Conservation (phyloP, 805 yeast species). For the Candida broadrunensis region DNA sequence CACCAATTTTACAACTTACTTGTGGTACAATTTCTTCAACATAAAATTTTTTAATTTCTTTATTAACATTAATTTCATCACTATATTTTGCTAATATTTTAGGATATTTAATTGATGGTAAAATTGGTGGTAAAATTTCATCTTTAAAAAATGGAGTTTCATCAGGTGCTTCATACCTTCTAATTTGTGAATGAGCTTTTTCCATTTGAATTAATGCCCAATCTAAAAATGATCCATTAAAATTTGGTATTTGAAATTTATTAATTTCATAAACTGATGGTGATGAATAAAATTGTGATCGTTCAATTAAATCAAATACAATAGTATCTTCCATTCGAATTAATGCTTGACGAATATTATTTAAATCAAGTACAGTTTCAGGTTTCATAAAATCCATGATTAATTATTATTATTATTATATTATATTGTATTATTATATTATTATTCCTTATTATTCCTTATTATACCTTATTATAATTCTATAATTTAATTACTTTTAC, state of each 20-base stretch:
- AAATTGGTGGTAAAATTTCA: slow-evolving; percentile 59
- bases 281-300: slow-evolving; percentile 81
- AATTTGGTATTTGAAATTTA: slow-evolving; percentile 59
- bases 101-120: slow-evolving; percentile 81
- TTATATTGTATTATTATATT: too few relatives aligned
- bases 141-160: slow-evolving; percentile 86
- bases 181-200: slow-evolving; percentile 59
- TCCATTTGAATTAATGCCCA: slow-evolving; percentile 82
- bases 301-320: slow-evolving; percentile 85
- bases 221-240: slow-evolving; percentile 80
- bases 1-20: slow-evolving; percentile 63
- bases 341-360: slow-evolving; percentile 78
- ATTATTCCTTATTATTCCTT: too few relatives aligned
- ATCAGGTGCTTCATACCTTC: slow-evolving; percentile 93
- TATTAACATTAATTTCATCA: slow-evolving; percentile 72
- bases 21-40: slow-evolving; percentile 72
- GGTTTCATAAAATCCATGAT: slow-evolving; percentile 83
- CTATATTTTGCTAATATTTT: slow-evolving; percentile 71
- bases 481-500: too few relatives aligned
- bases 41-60: slow-evolving; percentile 64
- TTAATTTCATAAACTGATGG: slow-evolving; percentile 68
- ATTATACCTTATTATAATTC: too few relatives aligned
- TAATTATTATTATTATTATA: too few relatives aligned
- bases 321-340: slow-evolving; percentile 96
- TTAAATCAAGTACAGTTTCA: slow-evolving; percentile 73